Conservation (phyloP, 2,329 filamentous ascomycete genomes). For the Ascochyta viciae-villosae region DNA sequence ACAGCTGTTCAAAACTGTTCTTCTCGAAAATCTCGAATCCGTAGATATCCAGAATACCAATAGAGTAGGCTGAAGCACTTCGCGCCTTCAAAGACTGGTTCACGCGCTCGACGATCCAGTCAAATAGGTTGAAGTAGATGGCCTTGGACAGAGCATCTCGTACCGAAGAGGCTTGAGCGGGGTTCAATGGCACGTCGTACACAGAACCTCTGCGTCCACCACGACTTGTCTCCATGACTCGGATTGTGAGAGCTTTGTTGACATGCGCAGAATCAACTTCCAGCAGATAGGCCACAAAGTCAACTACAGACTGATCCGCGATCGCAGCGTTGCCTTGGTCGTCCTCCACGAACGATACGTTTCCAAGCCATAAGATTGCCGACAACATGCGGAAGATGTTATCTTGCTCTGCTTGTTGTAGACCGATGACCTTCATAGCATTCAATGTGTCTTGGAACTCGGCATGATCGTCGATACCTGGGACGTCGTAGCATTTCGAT, state of each 20-base stretch:
- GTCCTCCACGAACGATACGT: slow-evolving; percentile 89
- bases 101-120: slow-evolving; percentile 95
- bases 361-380: slow-evolving; percentile 91
- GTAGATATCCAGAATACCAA: slow-evolving; percentile 98
- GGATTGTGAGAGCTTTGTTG: slow-evolving; percentile 85
- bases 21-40: slow-evolving; percentile 98
- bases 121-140: slow-evolving; percentile 97
- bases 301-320: slow-evolving; percentile 86
- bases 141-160: slow-evolving; percentile 91
- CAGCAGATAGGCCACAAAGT: slow-evolving; percentile 92
- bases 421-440: slow-evolving; percentile 93
- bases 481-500: slow-evolving; percentile 93
- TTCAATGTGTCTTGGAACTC: slow-evolving; percentile 91
- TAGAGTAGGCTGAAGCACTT: slow-evolving; percentile 78
- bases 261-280: slow-evolving; percentile 84
- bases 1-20: slow-evolving; percentile 98
- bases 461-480: slow-evolving; percentile 87
- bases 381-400: slow-evolving; percentile 96
- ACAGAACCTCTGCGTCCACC: slow-evolving; percentile 71
- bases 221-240: slow-evolving; percentile 77
- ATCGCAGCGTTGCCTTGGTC: slow-evolving; percentile 88
- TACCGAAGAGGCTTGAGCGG: slow-evolving; percentile 82
- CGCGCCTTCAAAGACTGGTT: slow-evolving; percentile 86
- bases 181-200: slow-evolving; percentile 81
- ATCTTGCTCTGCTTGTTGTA: slow-evolving; percentile 88